phyloP scores from a whole-genome alignment of 352 stramenopile genomes.

The Pythium vanterpoolii region DNA sequence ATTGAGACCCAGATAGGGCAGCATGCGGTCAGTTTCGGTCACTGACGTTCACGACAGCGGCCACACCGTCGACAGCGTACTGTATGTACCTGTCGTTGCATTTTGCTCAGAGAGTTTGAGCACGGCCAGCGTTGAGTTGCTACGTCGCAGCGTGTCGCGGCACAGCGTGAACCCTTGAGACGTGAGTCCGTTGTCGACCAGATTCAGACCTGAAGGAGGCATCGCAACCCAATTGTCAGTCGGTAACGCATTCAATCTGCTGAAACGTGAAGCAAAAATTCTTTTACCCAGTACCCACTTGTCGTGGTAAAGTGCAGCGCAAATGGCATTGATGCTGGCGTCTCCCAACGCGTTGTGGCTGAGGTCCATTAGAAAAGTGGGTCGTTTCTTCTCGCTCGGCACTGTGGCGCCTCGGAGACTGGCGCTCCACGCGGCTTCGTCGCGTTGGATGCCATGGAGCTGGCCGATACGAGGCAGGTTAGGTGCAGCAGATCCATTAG shows the following conservation, averaged over 20 bases:
- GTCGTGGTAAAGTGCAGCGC: constrained; percentile 54
- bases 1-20: neutral
- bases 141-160: constrained; percentile 34
- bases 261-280: neutral
- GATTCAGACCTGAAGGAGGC: constrained; percentile 33
- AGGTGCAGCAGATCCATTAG: neutral
- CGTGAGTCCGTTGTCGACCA: constrained; percentile 42
- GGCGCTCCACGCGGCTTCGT: constrained; percentile 55
- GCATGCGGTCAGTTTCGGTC: neutral
- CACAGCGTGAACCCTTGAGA: constrained; percentile 26
- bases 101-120: constrained; percentile 33
- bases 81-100: neutral
- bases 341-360: constrained; percentile 47
- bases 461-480: constrained; percentile 6
- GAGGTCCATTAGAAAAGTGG: constrained; percentile 41
- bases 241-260: neutral
- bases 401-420: constrained; percentile 37
- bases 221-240: neutral
- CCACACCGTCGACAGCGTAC: neutral
- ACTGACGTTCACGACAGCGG: neutral
- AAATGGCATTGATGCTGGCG: constrained; percentile 32
- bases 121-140: constrained; percentile 47
- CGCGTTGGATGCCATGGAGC: constrained; percentile 49
- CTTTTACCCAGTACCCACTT: constrained; percentile 59
- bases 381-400: neutral